These are phyloP conservation scores for Leishmania aethiopica DNA, from an alignment of 208 protist species.

Conservation along the genomic window DNA sequence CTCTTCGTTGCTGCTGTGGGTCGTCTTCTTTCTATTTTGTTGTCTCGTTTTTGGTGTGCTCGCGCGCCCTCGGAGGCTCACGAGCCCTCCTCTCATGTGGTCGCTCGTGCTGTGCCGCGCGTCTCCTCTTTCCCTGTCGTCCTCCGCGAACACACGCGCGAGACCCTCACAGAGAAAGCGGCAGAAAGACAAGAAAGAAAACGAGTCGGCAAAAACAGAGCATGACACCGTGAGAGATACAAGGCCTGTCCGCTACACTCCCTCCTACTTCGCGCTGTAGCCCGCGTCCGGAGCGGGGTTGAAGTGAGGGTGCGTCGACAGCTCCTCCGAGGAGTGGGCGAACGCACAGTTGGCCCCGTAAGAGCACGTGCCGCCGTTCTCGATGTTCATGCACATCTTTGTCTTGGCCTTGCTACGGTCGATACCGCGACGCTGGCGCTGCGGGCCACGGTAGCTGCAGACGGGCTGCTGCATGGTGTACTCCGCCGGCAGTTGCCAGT, in stretches of 20 bases:
- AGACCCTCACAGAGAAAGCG: neutral
- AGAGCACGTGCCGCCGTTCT: slow-evolving; percentile 83
- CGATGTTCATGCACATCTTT: slow-evolving; percentile 94
- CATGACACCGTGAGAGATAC: neutral
- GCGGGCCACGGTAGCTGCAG: slow-evolving; percentile 37
- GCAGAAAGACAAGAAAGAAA: neutral
- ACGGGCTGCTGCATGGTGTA: slow-evolving; percentile 35
- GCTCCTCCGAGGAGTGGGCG: slow-evolving; percentile 83
- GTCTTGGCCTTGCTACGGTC: slow-evolving; percentile 87
- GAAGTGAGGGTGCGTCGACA: slow-evolving; percentile 51
- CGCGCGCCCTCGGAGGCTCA: neutral
- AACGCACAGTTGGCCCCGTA: slow-evolving; percentile 89
- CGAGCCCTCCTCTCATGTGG: neutral
- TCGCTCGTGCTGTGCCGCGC: neutral
- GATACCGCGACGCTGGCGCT: slow-evolving; percentile 70
- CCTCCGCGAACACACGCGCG: neutral
- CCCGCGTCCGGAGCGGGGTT: slow-evolving; percentile 15
- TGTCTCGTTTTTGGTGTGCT: neutral
- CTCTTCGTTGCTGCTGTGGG: neutral
- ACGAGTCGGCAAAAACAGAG: neutral
- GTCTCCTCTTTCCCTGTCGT: neutral
- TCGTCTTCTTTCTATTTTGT: neutral
- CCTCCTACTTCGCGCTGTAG: neutral
- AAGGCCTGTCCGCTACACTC: neutral
- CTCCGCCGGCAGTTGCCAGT: slow-evolving; percentile 74